A percentile compares a stretch with the other conserved stretches of the same genome.
These are phyloP conservation scores for Pisolithus albus DNA, from an alignment of 768 basidiomycete species.

Conservation along the genomic window DNA sequence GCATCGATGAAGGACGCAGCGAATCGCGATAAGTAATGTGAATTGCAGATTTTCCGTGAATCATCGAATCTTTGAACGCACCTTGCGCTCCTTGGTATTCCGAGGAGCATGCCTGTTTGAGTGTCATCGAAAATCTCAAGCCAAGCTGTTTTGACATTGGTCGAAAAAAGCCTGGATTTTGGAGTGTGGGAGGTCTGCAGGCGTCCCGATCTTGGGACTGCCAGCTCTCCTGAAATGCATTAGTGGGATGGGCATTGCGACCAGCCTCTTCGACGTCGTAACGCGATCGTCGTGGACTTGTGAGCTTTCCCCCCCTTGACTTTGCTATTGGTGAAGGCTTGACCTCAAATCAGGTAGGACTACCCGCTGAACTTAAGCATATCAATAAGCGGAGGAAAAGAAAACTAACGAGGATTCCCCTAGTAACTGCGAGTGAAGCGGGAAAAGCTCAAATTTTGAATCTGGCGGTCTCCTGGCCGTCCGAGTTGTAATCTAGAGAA, in stretches of 20 bases:
- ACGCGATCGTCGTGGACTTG: constrained; percentile 32
- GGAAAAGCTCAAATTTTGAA: too few species aligned
- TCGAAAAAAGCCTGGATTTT: neutral
- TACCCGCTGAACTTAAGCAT: too few species aligned
- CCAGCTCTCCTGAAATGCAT: neutral
- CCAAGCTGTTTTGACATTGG: constrained; percentile 22
- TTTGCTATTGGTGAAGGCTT: too few species aligned
- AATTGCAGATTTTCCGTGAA: constrained; percentile 49
- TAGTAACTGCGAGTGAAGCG: too few species aligned
- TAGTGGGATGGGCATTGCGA: neutral
- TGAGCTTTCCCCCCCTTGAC: too few species aligned
- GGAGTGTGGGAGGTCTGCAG: neutral
- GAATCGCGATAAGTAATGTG: constrained; percentile 79
- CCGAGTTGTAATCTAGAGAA: too few species aligned
- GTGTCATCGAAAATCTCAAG: constrained; percentile 58
- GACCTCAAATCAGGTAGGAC: too few species aligned
- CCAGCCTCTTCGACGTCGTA: constrained; percentile 40
- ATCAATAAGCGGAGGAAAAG: too few species aligned
- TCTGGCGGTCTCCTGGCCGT: too few species aligned
- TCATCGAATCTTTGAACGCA: constrained; percentile 82
- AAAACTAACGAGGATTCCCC: too few species aligned
- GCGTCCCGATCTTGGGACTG: neutral
- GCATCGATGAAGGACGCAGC: constrained; percentile 78
- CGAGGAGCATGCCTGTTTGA: constrained; percentile 71
- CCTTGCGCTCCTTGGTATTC: constrained; percentile 73